Conservation (phyloP, 257 asterid genomes). For the Penstemon eatonii region DNA sequence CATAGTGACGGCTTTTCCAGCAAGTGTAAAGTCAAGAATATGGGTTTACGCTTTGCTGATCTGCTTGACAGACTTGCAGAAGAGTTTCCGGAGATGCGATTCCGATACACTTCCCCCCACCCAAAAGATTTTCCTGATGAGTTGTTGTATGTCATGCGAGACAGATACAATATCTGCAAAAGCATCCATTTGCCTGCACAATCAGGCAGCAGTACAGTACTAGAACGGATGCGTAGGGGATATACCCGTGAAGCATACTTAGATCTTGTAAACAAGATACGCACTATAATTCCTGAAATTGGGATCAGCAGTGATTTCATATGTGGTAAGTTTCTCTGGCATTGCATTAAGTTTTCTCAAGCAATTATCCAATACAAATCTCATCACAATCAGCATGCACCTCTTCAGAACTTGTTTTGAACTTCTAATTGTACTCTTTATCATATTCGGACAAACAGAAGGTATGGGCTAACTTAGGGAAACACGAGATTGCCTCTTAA, state of each 20-base stretch:
- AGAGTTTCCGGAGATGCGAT: constrained; percentile 95
- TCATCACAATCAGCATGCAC: not conserved
- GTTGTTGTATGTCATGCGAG: constrained; percentile 80
- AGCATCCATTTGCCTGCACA: constrained; percentile 97
- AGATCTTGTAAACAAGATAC: constrained; percentile 82
- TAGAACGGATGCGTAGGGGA: constrained; percentile 92
- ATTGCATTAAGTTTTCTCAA: constrained; percentile 21
- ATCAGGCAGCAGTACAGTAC: constrained; percentile 83
- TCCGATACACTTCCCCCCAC: constrained; percentile 96
- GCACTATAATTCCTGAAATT: constrained; percentile 70
- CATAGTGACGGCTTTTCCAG: constrained; percentile 91
- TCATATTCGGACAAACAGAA: not conserved
- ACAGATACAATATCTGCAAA: constrained; percentile 86
- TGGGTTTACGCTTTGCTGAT: constrained; percentile 95
- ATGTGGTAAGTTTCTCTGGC: constrained; percentile 60
- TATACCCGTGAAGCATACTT: constrained; percentile 87
- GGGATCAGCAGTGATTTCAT: constrained; percentile 98
- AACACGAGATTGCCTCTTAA: not conserved
- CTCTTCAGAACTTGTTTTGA: not conserved
- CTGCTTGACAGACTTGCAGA: constrained; percentile 76
- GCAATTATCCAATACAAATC: not conserved
- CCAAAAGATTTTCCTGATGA: constrained; percentile 98
- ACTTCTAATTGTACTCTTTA: not conserved
- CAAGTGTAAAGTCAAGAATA: constrained; percentile 65
- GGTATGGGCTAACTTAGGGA: constrained; percentile 2